Evolutionary conservation across 768 basidiomycete species (phyloP).

Genomic region (Dioszegia hungarica): DNA sequence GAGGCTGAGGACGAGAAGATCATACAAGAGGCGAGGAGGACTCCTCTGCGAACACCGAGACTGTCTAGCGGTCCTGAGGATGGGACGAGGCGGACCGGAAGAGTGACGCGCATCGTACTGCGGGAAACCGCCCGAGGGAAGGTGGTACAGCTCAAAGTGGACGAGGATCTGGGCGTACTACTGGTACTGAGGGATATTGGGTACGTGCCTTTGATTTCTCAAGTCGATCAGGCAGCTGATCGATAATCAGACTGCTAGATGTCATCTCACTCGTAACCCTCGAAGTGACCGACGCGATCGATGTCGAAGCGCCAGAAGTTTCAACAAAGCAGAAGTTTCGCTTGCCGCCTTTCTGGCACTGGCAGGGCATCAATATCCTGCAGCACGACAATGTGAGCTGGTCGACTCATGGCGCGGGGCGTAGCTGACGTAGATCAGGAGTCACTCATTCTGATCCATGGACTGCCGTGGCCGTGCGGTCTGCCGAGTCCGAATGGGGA

Average conservation of each 20-base stretch:
- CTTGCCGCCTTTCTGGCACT: conserved; percentile 33
- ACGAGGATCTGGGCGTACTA: conserved; percentile 17
- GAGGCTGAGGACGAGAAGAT: conserved; percentile 23
- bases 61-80: neutral
- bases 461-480: conserved; percentile 35
- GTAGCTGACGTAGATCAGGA: neutral
- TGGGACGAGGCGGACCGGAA: neutral
- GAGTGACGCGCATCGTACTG: conserved; percentile 21
- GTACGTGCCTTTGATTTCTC: conserved; percentile 11
- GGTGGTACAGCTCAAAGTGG: conserved; percentile 23
- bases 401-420: neutral
- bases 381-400: conserved; percentile 17
- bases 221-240: neutral
- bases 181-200: conserved; percentile 31
- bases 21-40: conserved; percentile 21
- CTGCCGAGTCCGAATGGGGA: conserved; percentile 38
- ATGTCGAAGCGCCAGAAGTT: conserved; percentile 17
- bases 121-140: conserved; percentile 15
- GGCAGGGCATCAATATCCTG: conserved; percentile 19
- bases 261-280: conserved; percentile 20
- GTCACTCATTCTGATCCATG: conserved; percentile 19
- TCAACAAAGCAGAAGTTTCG: conserved; percentile 8
- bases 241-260: conserved; percentile 24
- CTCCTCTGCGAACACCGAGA: conserved; percentile 8
- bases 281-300: neutral